Evolutionary conservation across 805 yeast species (phyloP).

Genomic region (Lipomyces mesembrius): DNA sequence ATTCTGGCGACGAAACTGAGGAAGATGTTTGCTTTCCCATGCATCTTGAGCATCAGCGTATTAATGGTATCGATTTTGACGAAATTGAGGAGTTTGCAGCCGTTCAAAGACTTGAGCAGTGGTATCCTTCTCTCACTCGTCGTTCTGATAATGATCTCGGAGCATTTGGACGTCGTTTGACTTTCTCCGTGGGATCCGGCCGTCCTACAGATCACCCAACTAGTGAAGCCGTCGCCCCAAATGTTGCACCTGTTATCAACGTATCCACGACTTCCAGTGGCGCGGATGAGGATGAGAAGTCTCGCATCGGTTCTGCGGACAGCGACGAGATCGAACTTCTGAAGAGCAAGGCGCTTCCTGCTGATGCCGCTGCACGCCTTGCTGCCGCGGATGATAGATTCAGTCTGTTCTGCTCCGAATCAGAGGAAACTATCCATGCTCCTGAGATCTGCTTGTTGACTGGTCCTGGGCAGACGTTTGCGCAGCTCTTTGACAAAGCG

Average conservation of each 20-base stretch:
- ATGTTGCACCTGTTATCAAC: slow-evolving; percentile 10
- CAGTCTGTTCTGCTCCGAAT: slow-evolving; percentile 78
- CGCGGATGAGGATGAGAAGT: slow-evolving; percentile 22
- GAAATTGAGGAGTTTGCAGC: slow-evolving; percentile 78
- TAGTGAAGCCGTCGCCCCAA: background rate
- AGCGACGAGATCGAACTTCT: slow-evolving; percentile 20
- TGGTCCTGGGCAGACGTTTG: slow-evolving; percentile 64
- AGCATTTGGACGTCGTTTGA: slow-evolving; percentile 27
- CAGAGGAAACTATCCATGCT: slow-evolving; percentile 87
- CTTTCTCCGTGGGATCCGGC: slow-evolving; percentile 16
- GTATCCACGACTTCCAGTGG: slow-evolving; percentile 7
- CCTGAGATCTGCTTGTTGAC: slow-evolving; percentile 77
- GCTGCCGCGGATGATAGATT: slow-evolving; percentile 59
- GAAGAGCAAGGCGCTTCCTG: slow-evolving; percentile 28
- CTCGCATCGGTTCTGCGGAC: background rate
- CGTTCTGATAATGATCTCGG: slow-evolving; percentile 37
- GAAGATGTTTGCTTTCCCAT: slow-evolving; percentile 98
- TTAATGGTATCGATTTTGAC: slow-evolving; percentile 83
- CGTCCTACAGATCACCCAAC: background rate
- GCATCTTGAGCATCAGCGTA: slow-evolving; percentile 58
- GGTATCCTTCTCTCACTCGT: slow-evolving; percentile 32
- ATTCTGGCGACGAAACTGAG: slow-evolving; percentile 74
- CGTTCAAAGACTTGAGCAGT: slow-evolving; percentile 42
- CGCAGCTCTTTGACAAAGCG: slow-evolving; percentile 69
- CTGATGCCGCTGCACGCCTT: slow-evolving; percentile 30